Evolutionary conservation across 2,329 filamentous ascomycete genomes (phyloP), one percentile per base, ranked within the genome.

Genomic region (Penicillium polonicum): DNA sequence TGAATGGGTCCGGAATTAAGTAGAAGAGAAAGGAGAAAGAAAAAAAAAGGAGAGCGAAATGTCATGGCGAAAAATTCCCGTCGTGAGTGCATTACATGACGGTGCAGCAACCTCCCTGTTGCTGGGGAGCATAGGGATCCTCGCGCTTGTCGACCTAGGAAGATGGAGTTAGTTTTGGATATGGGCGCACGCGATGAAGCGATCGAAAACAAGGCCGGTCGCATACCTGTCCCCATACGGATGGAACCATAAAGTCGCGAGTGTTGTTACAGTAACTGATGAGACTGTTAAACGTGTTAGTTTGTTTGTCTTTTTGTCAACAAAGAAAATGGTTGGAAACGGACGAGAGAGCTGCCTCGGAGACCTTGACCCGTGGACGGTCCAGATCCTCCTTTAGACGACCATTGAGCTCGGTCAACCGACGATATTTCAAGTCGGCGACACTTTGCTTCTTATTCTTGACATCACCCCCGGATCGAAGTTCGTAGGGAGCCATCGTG

Each of bases 401-500:
- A 78, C 91, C 91, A 83, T 97, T 99, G 71, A 99, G 86, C 81
- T 99, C 94, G 61, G 92, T 97, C 78, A 99, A 83, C 65, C 94
- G 89, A 72, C 94, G 88, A 71, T 97, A 86, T 84, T 99, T 99
- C 65, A 99, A 85, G 77, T 99, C 94, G 68, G 93, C 93, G 91
- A 99, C 97, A 75, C 91, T 96, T 81, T 97, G 94, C 83, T 97
- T 97, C 82, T 95, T 97, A 82, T 92, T 96, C 84, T 85, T 86
- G 67, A 83, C 78, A 72, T 86, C 85, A 67, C 85, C 84, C 65
- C 84, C 85, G 60, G 82, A 82, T 75, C 85, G 84, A 68, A 87
- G 81, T 74, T 88, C 85, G 77, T 88, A 88, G 58, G 85, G 74
- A 69, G 84, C 81, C 83, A 86, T 87, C 65, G 68, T 76, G 71